phyloP scores from a whole-genome alignment of 768 basidiomycete genomes.

The Hysterangium stoloniferum region DNA sequence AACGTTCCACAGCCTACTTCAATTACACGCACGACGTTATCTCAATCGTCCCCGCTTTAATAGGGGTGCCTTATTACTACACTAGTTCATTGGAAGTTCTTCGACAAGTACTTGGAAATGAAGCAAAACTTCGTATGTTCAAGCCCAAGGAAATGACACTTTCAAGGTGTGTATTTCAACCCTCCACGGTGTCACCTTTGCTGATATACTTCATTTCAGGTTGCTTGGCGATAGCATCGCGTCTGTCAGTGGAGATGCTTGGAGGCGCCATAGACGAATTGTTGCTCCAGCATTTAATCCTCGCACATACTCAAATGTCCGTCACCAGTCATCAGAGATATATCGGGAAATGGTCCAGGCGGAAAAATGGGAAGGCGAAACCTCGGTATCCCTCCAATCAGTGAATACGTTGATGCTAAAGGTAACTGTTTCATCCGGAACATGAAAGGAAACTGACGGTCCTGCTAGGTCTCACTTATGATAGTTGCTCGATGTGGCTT shows the following conservation, averaged over 20 bases:
- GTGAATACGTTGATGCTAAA: slow-evolving; percentile 6
- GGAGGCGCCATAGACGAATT: slow-evolving; percentile 59
- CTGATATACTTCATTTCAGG: neutral
- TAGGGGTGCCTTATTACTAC: slow-evolving; percentile 17
- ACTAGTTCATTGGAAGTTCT: slow-evolving; percentile 21
- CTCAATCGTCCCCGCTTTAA: slow-evolving; percentile 18
- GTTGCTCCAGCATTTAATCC: slow-evolving; percentile 45
- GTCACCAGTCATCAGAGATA: slow-evolving; percentile 1
- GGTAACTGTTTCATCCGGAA: neutral
- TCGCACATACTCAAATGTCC: neutral
- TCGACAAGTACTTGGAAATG: slow-evolving; percentile 18
- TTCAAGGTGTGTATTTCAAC: neutral
- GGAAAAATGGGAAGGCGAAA: slow-evolving; percentile 1
- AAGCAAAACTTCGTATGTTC: slow-evolving; percentile 13
- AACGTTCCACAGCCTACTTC: slow-evolving; percentile 15
- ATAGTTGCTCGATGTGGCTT: slow-evolving; percentile 10
- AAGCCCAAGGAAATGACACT: slow-evolving; percentile 15
- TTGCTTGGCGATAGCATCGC: slow-evolving; percentile 41
- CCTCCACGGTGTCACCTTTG: too few species aligned
- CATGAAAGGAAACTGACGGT: neutral
- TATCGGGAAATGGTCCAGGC: slow-evolving; percentile 12
- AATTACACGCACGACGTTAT: slow-evolving; percentile 21
- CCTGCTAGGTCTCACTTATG: neutral
- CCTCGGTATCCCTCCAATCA: neutral
- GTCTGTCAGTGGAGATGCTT: slow-evolving; percentile 49